Percentiles rank a stretch among this genome's conserved stretches.
Evolutionary conservation across 2,329 filamentous ascomycete genomes (phyloP).

Genomic region (Phyllosticta ampelicida): DNA sequence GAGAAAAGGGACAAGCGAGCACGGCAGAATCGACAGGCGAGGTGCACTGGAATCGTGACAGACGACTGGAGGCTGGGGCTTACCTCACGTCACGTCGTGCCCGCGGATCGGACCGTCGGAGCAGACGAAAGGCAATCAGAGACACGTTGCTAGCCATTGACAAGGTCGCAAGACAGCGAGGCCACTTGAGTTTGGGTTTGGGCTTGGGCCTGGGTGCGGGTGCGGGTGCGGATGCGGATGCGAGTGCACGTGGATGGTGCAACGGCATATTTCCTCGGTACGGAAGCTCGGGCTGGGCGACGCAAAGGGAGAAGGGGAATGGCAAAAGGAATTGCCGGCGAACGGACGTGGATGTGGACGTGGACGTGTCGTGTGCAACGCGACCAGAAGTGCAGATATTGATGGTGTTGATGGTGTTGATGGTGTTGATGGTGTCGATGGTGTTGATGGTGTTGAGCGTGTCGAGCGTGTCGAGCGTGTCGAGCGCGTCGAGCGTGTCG

Average conservation of each 20-base stretch:
- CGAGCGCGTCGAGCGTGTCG: neutral
- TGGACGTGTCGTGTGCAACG: too few relatives aligned
- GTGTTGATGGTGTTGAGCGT: neutral
- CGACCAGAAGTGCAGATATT: neutral
- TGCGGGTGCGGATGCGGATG: neutral
- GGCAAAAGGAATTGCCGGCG: neutral
- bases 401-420: neutral
- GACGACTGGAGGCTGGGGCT: neutral
- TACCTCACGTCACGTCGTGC: neutral
- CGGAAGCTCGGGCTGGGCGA: too few relatives aligned
- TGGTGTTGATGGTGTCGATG: too few relatives aligned
- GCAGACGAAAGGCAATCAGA: neutral
- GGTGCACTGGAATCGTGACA: neutral
- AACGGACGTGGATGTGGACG: neutral
- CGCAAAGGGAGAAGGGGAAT: neutral
- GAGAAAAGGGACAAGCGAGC: neutral
- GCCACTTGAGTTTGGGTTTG: too few relatives aligned
- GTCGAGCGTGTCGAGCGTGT: neutral
- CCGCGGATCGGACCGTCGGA: neutral
- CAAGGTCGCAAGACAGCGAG: neutral
- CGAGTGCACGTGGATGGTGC: neutral
- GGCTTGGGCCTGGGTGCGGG: too few relatives aligned
- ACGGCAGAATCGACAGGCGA: neutral
- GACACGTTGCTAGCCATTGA: neutral
- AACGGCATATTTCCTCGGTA: too few relatives aligned